These are phyloP conservation scores for Filobasidium wieringae DNA, from an alignment of 768 basidiomycete genomes.

Conservation along the genomic window DNA sequence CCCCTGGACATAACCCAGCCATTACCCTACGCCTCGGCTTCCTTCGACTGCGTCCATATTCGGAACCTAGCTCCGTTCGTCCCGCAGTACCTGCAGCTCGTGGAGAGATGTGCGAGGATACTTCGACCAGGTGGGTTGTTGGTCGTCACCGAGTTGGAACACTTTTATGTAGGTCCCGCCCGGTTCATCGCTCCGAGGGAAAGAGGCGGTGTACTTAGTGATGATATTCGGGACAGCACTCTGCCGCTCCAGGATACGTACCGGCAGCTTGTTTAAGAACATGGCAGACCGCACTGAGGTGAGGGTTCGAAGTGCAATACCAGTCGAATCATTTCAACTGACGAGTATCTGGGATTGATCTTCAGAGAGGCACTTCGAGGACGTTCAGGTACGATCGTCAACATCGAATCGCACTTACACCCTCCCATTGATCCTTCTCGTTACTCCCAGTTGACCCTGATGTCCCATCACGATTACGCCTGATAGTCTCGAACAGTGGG, in stretches of 20 bases:
- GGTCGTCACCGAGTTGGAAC: conserved; percentile 28
- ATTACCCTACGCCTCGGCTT: conserved; percentile 17
- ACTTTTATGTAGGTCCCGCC: conserved; percentile 21
- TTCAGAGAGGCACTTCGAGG: conserved; percentile 3
- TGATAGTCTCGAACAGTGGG: conserved; percentile 4
- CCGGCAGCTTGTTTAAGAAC: conserved; percentile 1
- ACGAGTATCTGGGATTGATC: neutral
- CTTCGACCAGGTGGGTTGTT: conserved; percentile 29
- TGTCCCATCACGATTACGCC: neutral
- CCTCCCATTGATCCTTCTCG: neutral
- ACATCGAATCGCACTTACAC: no score
- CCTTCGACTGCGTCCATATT: conserved; percentile 35
- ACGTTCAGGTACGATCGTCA: neutral
- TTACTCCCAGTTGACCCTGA: conserved; percentile 12
- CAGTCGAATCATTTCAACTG: neutral
- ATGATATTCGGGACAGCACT: neutral
- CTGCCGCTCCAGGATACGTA: neutral
- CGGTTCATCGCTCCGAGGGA: neutral
- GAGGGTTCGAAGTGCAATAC: neutral
- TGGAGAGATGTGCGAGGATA: conserved; percentile 28
- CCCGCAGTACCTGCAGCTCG: conserved; percentile 19
- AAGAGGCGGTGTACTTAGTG: neutral
- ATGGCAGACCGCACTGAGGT: conserved; percentile 12
- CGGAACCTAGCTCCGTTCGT: conserved; percentile 20
- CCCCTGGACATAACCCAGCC: conserved; percentile 19